Conservation (phyloP, 441 rosid genomes). For the Eruca vesicaria region DNA sequence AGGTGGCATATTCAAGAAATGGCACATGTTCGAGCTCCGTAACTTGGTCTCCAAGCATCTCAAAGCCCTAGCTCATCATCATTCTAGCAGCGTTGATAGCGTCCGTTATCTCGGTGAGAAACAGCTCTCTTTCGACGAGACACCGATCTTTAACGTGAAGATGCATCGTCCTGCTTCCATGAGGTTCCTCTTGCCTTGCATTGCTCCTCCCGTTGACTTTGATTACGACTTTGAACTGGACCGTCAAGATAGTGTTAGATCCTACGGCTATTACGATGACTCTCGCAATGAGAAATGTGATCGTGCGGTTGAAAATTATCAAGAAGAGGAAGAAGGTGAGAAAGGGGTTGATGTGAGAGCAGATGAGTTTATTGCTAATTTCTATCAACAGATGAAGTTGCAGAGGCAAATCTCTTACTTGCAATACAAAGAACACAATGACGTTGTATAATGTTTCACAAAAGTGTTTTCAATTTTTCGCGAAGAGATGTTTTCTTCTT, state of each 20-base stretch:
- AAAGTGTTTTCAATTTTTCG: background rate
- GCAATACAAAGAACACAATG: slow-evolving; percentile 41
- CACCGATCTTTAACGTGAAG: slow-evolving; percentile 60
- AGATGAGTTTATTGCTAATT: slow-evolving; percentile 78
- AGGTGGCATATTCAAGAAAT: slow-evolving; percentile 62
- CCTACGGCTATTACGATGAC: slow-evolving; percentile 18
- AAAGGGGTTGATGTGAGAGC: slow-evolving; percentile 79
- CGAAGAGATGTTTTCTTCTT: background rate
- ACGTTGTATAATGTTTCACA: slow-evolving; percentile 15
- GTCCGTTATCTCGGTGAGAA: slow-evolving; percentile 45
- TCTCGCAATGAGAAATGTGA: background rate
- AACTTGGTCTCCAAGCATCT: slow-evolving; percentile 55
- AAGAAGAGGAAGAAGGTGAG: slow-evolving; percentile 39
- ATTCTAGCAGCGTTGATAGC: background rate
- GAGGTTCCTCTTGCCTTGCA: slow-evolving; percentile 76
- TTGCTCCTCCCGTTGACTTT: slow-evolving; percentile 56
- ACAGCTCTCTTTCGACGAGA: slow-evolving; percentile 81
- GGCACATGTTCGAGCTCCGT: slow-evolving; percentile 52
- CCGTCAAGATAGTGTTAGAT: background rate
- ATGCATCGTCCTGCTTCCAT: slow-evolving; percentile 70
- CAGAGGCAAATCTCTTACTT: slow-evolving; percentile 76
- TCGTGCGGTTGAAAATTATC: slow-evolving; percentile 7
- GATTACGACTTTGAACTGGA: slow-evolving; percentile 50
- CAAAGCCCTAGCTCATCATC: slow-evolving; percentile 43
- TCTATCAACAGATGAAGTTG: slow-evolving; percentile 65